A percentile compares a stretch with the other conserved stretches of the same genome.
Evolutionary conservation across 192 early-diverging fungal species (phyloP).

Genomic region (Haplosporangium gracile): DNA sequence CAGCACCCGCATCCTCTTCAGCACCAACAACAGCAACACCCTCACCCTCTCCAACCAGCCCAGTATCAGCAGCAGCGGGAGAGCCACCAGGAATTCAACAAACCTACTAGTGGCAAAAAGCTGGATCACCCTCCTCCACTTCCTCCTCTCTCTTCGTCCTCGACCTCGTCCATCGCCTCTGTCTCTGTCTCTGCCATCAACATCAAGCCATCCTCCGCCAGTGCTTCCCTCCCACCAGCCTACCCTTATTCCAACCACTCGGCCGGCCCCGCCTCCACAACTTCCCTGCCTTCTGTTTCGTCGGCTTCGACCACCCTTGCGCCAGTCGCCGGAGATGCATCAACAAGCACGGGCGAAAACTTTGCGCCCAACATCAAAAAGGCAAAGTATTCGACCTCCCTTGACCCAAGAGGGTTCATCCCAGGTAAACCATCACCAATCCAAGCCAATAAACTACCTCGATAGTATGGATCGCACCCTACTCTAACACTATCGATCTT

Average conservation of each 20-base stretch:
- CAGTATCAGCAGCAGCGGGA: constrained; percentile 15
- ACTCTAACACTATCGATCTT: too few species aligned
- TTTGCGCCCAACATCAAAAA: constrained; percentile 63
- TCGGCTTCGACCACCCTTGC: constrained; percentile 21
- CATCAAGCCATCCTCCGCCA: constrained; percentile 15
- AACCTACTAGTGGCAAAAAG: constrained; percentile 7
- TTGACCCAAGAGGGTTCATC: constrained; percentile 71
- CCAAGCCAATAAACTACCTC: not conserved
- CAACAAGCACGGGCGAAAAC: constrained; percentile 36
- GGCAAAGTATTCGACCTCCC: constrained; percentile 72
- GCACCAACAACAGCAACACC: constrained; percentile 13
- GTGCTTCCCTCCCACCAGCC: constrained; percentile 41
- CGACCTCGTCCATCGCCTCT: constrained; percentile 17
- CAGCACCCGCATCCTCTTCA: constrained; percentile 1
- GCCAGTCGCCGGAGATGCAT: constrained; percentile 24
- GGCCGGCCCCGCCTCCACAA: constrained; percentile 14
- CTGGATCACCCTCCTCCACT: constrained; percentile 9
- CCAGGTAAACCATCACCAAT: constrained; percentile 58
- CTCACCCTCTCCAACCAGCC: not conserved
- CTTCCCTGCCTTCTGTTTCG: constrained; percentile 34
- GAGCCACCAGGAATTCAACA: constrained; percentile 21
- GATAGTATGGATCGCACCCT: not conserved
- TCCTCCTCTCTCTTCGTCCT: constrained; percentile 19
- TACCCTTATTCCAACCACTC: constrained; percentile 45
- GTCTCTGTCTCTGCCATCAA: constrained; percentile 17